Base-by-base conservation (phyloP, 148 eudicot species). In the Cornus kousa region DNA sequence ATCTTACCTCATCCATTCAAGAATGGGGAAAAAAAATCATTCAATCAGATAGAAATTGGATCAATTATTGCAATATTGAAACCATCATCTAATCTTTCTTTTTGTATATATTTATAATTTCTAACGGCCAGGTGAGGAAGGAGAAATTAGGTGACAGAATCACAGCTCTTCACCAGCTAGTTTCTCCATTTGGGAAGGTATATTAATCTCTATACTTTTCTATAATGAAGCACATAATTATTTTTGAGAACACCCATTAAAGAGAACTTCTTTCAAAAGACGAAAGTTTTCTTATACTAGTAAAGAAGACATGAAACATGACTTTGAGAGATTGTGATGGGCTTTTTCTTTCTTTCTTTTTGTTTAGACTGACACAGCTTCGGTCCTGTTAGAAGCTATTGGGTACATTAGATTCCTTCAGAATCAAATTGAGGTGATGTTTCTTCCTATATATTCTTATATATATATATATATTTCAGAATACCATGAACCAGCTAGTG, bases 341-440 rank as follows among this genome's bases (percentile, higher is more conserved):
- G 64, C 53, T 68, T 65, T 31, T 46, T 72, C 40, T 24, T 35
- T 71, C 65, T 80, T 43, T 43, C 32, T 88, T 88, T 76, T 84
- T 86, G 48, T 43, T 43, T 96, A 94, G 98, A 94, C 98, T 87
- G 98, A 94, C 92, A 94, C 98, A 74, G 98, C 98, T 71, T 94
- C 98, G 74, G 98, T 94, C 53, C 82, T 94, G 90, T 83, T 92
- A 86, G 98, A 94, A 86, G 95, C 93, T 46, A 89, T 92, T 90
- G 98, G 97, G 60, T 94, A 94, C 87, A 90, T 94, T 80, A 89
- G 97, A 91, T 94, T 94, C 95, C 98, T 94, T 80, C 97, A 94
- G 78, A 91, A 74, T 84, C 98, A 94, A 88, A 86, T 94, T 89
- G 94, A 94, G 98, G 98, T 94, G 85, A 89, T 82, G 37, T 67